phyloP scores from a whole-genome alignment of 1,139 yeast species.

The Scheffersomyces stambukii region DNA sequence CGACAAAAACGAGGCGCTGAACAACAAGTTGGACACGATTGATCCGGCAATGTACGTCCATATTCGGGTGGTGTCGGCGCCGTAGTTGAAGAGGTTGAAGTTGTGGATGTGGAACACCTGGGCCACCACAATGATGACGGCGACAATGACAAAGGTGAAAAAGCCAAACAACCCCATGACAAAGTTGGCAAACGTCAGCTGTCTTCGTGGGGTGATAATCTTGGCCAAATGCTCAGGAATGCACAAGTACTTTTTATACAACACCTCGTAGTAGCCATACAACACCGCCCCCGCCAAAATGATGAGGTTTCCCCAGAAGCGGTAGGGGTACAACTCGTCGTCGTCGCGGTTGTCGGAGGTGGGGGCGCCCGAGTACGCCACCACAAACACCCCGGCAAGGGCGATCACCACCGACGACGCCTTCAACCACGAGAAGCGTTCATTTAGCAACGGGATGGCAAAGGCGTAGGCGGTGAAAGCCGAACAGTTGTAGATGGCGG shows the following conservation, averaged over 20 bases:
- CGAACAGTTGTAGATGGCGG: conserved; percentile 87
- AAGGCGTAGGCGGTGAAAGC: conserved; percentile 86
- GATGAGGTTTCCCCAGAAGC: conserved; percentile 67
- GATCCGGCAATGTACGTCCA: conserved; percentile 49
- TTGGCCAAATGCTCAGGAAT: conserved; percentile 56
- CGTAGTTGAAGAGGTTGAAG: conserved; percentile 51
- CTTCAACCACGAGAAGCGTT: conserved; percentile 62
- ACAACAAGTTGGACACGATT: conserved; percentile 58
- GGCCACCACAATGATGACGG: conserved; percentile 46
- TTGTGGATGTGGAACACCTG: conserved; percentile 55
- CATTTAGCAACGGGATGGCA: conserved; percentile 71
- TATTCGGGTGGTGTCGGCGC: conserved; percentile 29
- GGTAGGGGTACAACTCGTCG: conserved; percentile 46
- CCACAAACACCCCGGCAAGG: conserved; percentile 69
- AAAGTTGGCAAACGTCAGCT: conserved; percentile 45
- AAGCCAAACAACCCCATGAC: conserved; percentile 55
- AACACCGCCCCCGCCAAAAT: conserved; percentile 76
- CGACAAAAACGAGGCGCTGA: conserved; percentile 70
- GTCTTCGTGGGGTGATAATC: conserved; percentile 44
- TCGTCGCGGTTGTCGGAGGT: conserved; percentile 8
- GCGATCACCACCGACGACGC: conserved; percentile 69
- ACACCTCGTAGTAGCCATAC: conserved; percentile 82
- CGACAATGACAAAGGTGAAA: conserved; percentile 49
- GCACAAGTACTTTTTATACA: conserved; percentile 72
- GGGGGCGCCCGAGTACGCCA: conserved; percentile 63